A percentile compares a stretch with the other conserved stretches of the same genome.
phyloP scores from a whole-genome alignment of 2,329 filamentous ascomycete genomes.

The Alternaria novae-zelandiae region DNA sequence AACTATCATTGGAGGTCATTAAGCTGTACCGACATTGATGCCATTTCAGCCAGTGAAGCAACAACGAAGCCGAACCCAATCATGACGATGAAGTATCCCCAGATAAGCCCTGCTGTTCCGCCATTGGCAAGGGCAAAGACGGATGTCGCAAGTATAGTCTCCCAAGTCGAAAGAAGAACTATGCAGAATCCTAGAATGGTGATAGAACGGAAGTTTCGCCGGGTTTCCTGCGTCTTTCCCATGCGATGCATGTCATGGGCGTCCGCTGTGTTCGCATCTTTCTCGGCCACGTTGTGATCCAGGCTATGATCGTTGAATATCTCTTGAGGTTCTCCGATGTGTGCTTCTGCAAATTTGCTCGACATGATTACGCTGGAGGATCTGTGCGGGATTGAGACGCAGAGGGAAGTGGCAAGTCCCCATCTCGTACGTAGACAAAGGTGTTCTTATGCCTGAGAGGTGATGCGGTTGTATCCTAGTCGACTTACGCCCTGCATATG shows the following conservation, averaged over 20 bases:
- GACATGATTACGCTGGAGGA: not conserved
- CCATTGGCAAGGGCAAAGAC: constrained; percentile 30
- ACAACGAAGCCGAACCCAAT: constrained; percentile 32
- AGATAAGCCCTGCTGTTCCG: constrained; percentile 40
- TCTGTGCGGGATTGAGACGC: not conserved
- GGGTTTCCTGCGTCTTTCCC: constrained; percentile 31
- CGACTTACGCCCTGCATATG: not conserved
- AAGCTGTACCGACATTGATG: constrained; percentile 36
- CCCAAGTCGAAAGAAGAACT: constrained; percentile 30
- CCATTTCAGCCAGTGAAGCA: constrained; percentile 41
- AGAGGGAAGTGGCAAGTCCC: no score
- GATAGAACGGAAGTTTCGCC: constrained; percentile 19
- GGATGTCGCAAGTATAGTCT: constrained; percentile 22
- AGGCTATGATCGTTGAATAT: not conserved
- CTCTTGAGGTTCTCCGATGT: not conserved
- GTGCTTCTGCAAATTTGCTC: not conserved
- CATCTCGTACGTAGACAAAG: not conserved
- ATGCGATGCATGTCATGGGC: constrained; percentile 29
- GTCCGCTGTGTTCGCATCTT: constrained; percentile 26
- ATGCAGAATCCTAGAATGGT: constrained; percentile 28
- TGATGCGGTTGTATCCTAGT: not conserved
- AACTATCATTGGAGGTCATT: not conserved
- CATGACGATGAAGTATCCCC: constrained; percentile 33
- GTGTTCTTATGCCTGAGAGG: not conserved
- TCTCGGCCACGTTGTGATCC: constrained; percentile 1